phyloP scores from a whole-genome alignment of 805 yeast species.

The Blastobotrys chiropterorum region DNA sequence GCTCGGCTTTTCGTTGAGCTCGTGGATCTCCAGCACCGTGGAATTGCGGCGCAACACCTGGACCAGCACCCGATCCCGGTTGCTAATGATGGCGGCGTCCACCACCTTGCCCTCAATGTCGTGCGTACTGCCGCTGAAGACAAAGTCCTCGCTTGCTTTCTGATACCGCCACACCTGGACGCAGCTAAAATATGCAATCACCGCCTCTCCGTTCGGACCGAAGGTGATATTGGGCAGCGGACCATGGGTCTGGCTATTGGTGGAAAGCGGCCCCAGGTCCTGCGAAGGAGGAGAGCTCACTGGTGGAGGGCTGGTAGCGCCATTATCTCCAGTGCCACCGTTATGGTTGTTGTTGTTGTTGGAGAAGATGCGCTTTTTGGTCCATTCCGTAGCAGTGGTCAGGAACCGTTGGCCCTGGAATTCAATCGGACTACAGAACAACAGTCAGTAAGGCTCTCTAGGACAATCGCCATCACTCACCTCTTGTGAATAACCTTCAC shows the following conservation, averaged over 20 bases:
- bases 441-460: too few relatives aligned
- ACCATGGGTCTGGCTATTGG: neutral
- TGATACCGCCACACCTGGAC: constrained; percentile 17
- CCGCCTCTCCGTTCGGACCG: constrained; percentile 8
- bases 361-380: constrained; percentile 16
- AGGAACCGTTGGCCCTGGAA: constrained; percentile 15
- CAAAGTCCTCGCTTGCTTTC: constrained; percentile 2
- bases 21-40: neutral
- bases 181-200: constrained; percentile 9
- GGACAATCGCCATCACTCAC: too few relatives aligned
- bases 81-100: constrained; percentile 5
- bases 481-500: constrained; percentile 11
- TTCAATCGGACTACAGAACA: constrained; percentile 12
- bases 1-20: constrained; percentile 1
- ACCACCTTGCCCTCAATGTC: constrained; percentile 13
- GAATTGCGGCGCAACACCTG: neutral
- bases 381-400: constrained; percentile 20
- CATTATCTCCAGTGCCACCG: neutral
- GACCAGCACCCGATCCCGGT: neutral
- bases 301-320: neutral
- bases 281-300: constrained; percentile 5
- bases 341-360: neutral
- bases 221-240: constrained; percentile 5
- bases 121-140: constrained; percentile 12
- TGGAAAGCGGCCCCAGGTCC: constrained; percentile 5